Evolutionary conservation across 1,139 yeast species (phyloP).

Genomic region (Pichia sp.): DNA sequence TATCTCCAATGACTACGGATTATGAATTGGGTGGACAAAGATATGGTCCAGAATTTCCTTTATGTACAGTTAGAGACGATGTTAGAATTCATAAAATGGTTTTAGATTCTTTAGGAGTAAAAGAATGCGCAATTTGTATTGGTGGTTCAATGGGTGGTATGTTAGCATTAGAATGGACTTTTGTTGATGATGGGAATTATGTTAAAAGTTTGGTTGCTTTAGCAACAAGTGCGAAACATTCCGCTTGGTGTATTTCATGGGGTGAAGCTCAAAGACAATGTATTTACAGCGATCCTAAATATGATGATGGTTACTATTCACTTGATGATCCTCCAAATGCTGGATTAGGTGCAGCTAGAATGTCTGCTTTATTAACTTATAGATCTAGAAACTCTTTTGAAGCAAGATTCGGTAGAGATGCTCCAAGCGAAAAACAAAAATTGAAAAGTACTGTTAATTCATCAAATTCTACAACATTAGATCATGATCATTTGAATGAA

Average conservation of each 20-base stretch:
- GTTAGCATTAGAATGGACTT: constrained; percentile 81
- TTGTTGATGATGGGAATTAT: constrained; percentile 54
- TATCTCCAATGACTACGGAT: constrained; percentile 80
- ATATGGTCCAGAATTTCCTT: constrained; percentile 93
- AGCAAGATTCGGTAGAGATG: constrained; percentile 71
- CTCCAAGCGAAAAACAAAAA: constrained; percentile 36
- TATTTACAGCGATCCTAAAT: constrained; percentile 90
- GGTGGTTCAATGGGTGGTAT: constrained; percentile 99
- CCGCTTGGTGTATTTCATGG: constrained; percentile 99
- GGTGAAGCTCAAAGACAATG: constrained; percentile 97
- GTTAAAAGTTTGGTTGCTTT: constrained; percentile 73
- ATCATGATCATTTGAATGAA: neutral
- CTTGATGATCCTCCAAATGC: constrained; percentile 72
- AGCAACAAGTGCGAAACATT: constrained; percentile 90
- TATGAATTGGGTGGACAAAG: constrained; percentile 61
- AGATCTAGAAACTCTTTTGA: constrained; percentile 91
- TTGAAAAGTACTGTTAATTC: constrained; percentile 15
- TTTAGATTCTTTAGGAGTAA: constrained; percentile 62
- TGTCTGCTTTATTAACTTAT: constrained; percentile 91
- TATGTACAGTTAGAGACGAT: constrained; percentile 89
- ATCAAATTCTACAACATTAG: constrained; percentile 1
- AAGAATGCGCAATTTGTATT: constrained; percentile 71
- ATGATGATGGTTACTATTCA: constrained; percentile 80
- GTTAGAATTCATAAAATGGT: constrained; percentile 73
- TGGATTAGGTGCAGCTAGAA: constrained; percentile 93